These are phyloP conservation scores for Rutstroemia sydowiana DNA, from an alignment of 2,329 filamentous ascomycete genomes.

Conservation along the genomic window DNA sequence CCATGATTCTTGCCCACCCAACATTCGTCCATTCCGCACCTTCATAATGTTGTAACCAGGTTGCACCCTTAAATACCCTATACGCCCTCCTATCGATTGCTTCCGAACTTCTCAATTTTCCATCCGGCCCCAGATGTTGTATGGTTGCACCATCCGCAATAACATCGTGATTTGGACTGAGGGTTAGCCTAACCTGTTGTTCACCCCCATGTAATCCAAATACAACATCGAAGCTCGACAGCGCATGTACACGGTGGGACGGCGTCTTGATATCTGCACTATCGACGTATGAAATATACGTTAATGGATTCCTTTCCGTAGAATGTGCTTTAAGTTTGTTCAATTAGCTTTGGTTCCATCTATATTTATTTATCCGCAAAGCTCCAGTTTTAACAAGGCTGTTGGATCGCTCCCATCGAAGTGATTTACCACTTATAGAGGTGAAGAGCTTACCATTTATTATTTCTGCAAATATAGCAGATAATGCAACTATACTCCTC, in stretches of 20 bases:
- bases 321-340: slow-evolving; percentile 52
- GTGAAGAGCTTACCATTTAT: neutral
- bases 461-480: slow-evolving; percentile 16
- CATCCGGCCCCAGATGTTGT: slow-evolving; percentile 64
- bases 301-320: slow-evolving; percentile 66
- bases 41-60: slow-evolving; percentile 59
- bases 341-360: slow-evolving; percentile 2
- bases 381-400: slow-evolving; percentile 2
- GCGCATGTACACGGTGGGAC: slow-evolving; percentile 69
- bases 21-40: slow-evolving; percentile 65
- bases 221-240: slow-evolving; percentile 76
- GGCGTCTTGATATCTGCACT: slow-evolving; percentile 71
- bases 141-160: slow-evolving; percentile 69
- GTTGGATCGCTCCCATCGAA: neutral
- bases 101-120: slow-evolving; percentile 58
- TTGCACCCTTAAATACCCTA: slow-evolving; percentile 74
- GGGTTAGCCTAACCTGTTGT: slow-evolving; percentile 66
- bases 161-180: slow-evolving; percentile 89
- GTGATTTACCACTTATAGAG: neutral
- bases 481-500: slow-evolving; percentile 20
- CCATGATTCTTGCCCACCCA: slow-evolving; percentile 78
- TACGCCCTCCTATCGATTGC: slow-evolving; percentile 65
- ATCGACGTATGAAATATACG: slow-evolving; percentile 64
- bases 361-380: neutral
- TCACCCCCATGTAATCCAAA: slow-evolving; percentile 64